phyloP scores from a whole-genome alignment of 345 rosid species.

The Mallotus nudiflorus region DNA sequence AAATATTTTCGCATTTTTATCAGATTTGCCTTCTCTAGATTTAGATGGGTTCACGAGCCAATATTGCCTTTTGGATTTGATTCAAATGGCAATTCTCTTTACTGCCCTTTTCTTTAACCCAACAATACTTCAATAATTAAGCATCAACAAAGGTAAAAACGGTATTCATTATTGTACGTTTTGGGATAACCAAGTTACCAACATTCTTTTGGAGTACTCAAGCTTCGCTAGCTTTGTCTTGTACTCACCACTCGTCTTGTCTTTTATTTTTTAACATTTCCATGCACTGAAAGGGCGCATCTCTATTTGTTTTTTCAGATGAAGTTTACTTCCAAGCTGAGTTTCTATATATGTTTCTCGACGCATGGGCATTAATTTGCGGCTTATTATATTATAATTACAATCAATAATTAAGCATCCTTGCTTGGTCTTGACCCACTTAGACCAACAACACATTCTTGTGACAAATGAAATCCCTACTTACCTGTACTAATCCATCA shows the following conservation, averaged over 20 bases:
- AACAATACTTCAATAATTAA: too few species aligned
- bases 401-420: not conserved
- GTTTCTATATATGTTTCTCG: not conserved
- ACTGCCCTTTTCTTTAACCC: too few species aligned
- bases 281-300: not conserved
- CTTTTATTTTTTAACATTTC: not conserved
- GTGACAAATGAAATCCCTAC: too few species aligned
- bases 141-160: too few species aligned
- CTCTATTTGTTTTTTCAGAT: not conserved
- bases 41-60: slow-evolving; percentile 23
- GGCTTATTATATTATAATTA: slow-evolving; percentile 9
- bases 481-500: too few species aligned
- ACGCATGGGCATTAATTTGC: too few species aligned
- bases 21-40: not conserved
- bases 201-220: not conserved
- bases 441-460: not conserved
- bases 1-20: not conserved
- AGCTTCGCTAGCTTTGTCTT: slow-evolving; percentile 5
- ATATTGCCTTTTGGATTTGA: not conserved
- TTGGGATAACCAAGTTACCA: too few species aligned
- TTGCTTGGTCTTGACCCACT: not conserved
- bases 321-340: not conserved
- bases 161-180: too few species aligned
- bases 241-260: not conserved
- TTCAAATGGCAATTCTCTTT: too few species aligned